These are phyloP conservation scores for Taphrina deformans DNA, from an alignment of 1,139 yeast species.

Conservation along the genomic window DNA sequence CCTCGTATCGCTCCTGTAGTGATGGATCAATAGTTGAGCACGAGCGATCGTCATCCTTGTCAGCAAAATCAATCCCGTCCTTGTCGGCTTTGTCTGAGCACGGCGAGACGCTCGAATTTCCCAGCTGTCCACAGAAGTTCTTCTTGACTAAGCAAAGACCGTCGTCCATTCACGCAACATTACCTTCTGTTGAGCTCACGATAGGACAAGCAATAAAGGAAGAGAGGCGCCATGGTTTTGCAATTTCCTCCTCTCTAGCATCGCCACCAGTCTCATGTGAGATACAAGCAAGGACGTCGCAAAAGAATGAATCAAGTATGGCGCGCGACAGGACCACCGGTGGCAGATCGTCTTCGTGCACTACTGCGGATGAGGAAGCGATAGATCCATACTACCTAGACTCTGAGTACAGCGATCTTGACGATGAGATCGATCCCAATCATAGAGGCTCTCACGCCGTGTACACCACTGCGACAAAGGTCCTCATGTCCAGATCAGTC, in stretches of 20 bases:
- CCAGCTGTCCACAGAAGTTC: background rate
- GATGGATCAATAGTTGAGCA: background rate
- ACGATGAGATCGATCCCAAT: background rate
- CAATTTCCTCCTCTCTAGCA: background rate
- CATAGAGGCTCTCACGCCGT: background rate
- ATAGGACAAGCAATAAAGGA: background rate
- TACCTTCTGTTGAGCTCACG: background rate
- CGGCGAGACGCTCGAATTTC: slow-evolving; percentile 1
- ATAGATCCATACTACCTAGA: background rate
- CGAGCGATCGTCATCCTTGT: background rate
- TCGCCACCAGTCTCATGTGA: background rate
- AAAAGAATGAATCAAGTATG: background rate
- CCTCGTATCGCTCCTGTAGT: background rate
- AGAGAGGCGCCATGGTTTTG: background rate
- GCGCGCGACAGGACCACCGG: background rate
- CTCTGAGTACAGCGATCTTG: background rate
- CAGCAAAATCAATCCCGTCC: background rate
- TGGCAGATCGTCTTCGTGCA: background rate
- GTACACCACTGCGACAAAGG: slow-evolving; percentile 2
- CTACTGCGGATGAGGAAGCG: background rate
- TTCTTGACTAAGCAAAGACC: background rate
- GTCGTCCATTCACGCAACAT: background rate
- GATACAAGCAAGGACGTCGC: background rate
- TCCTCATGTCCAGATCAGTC: background rate
- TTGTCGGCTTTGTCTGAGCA: background rate